Conservation (phyloP, 1,284 basidiomycete genomes). For the Erythrobasidium hasegawianum region DNA sequence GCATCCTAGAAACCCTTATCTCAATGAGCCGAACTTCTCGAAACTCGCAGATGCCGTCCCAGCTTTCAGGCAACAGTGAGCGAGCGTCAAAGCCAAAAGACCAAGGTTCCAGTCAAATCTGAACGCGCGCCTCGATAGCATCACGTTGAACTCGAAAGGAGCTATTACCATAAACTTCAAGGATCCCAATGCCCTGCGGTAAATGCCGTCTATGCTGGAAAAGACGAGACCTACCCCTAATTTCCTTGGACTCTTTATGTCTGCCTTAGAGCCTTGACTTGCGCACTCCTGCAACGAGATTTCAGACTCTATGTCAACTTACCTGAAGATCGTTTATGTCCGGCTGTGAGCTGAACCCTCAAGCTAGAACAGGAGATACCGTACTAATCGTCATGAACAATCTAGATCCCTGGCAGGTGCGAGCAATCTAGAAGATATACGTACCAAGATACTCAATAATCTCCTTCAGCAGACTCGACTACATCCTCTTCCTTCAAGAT, state of each 20-base stretch:
- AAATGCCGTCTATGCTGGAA: constrained; percentile 12
- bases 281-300: constrained; percentile 69
- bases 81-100: constrained; percentile 9
- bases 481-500: constrained; percentile 28
- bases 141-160: constrained; percentile 48
- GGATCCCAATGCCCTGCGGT: constrained; percentile 66
- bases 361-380: no score
- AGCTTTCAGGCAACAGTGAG: constrained; percentile 62
- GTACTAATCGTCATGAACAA: background rate
- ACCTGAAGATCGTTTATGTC: constrained; percentile 71
- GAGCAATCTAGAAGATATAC: no score
- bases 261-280: constrained; percentile 63
- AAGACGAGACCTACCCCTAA: background rate
- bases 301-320: constrained; percentile 63
- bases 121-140: constrained; percentile 45
- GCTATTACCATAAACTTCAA: constrained; percentile 65
- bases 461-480: constrained; percentile 34
- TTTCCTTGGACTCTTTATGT: background rate
- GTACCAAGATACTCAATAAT: no score
- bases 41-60: constrained; percentile 60
- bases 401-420: constrained; percentile 41
- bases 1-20: constrained; percentile 48
- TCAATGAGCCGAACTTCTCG: constrained; percentile 59
- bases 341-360: constrained; percentile 60
- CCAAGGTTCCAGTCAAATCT: background rate